These are phyloP conservation scores for Davidsoniella virescens DNA, from an alignment of 2,329 filamentous ascomycete species.

Conservation along the genomic window DNA sequence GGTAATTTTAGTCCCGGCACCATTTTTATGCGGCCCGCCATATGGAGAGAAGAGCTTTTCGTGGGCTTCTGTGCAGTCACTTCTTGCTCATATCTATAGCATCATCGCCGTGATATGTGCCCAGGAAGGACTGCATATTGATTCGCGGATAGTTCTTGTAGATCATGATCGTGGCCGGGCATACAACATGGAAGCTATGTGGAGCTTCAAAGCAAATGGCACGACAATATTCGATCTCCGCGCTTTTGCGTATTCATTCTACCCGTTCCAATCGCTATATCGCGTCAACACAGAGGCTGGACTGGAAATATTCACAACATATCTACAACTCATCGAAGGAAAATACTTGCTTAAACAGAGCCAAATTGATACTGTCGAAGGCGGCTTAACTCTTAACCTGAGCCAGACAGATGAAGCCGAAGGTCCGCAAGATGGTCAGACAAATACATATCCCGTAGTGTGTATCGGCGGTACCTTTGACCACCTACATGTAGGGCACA, in stretches of 20 bases:
- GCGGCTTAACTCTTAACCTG: conserved; percentile 25
- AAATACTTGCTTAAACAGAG: conserved; percentile 31
- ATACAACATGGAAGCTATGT: conserved; percentile 21
- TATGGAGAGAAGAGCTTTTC: conserved; percentile 33
- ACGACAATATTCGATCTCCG: conserved; percentile 33
- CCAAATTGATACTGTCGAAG: conserved; percentile 35
- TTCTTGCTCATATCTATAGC: conserved; percentile 63
- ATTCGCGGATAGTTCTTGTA: conserved; percentile 54
- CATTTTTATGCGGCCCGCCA: conserved; percentile 38
- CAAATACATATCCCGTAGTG: conserved; percentile 25
- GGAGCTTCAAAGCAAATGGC: conserved; percentile 27
- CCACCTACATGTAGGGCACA: conserved; percentile 88
- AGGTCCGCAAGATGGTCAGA: neutral
- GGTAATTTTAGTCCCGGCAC: conserved; percentile 43
- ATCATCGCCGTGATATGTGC: conserved; percentile 59
- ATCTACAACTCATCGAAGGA: conserved; percentile 30
- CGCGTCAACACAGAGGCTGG: conserved; percentile 49
- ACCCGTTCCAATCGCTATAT: conserved; percentile 50
- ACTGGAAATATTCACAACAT: conserved; percentile 37
- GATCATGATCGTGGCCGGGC: conserved; percentile 34
- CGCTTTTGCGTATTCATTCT: conserved; percentile 34
- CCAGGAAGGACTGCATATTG: conserved; percentile 42
- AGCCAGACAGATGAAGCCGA: neutral
- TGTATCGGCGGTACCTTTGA: conserved; percentile 92
- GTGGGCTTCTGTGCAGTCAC: conserved; percentile 54